Conservation (phyloP, 768 basidiomycete genomes). For the Pilatotrama ljubarskyi region DNA sequence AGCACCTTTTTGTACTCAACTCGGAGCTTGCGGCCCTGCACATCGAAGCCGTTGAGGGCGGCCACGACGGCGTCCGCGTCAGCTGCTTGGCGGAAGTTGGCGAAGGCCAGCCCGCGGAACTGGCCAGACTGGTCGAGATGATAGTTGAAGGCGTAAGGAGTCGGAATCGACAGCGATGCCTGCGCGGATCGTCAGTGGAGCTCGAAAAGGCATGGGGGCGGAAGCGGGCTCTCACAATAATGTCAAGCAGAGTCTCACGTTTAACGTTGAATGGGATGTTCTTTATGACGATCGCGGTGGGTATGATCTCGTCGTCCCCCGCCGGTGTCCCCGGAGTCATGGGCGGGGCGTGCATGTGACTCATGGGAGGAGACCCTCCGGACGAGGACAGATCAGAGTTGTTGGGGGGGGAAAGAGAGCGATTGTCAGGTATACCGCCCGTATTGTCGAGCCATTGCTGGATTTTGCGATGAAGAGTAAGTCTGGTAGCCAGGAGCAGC, state of each 20-base stretch:
- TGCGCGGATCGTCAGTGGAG: slow-evolving; percentile 32
- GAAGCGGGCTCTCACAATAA: slow-evolving; percentile 70
- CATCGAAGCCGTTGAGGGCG: slow-evolving; percentile 94
- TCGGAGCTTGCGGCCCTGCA: slow-evolving; percentile 94
- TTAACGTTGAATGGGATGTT: slow-evolving; percentile 99
- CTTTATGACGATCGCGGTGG: slow-evolving; percentile 99
- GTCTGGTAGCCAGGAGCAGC: slow-evolving; percentile 21
- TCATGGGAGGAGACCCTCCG: slow-evolving; percentile 71
- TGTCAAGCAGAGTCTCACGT: slow-evolving; percentile 92
- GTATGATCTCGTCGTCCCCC: slow-evolving; percentile 90
- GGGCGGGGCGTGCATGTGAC: slow-evolving; percentile 42
- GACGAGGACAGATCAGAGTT: slow-evolving; percentile 88
- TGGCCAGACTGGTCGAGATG: slow-evolving; percentile 95
- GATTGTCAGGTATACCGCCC: slow-evolving; percentile 54
- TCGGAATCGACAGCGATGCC: slow-evolving; percentile 91
- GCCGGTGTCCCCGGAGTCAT: slow-evolving; percentile 52
- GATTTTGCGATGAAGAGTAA: slow-evolving; percentile 25
- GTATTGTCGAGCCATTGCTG: slow-evolving; percentile 88
- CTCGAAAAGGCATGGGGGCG: neutral
- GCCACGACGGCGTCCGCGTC: slow-evolving; percentile 97
- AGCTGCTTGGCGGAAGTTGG: slow-evolving; percentile 89
- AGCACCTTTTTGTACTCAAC: slow-evolving; percentile 99
- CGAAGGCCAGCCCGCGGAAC: slow-evolving; percentile 97
- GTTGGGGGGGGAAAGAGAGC: slow-evolving; percentile 82
- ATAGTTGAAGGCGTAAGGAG: slow-evolving; percentile 99